A percentile compares a stretch with the other conserved stretches of the same genome.
Conservation (phyloP, 2,329 filamentous ascomycete genomes). For the Phialemoniopsis sp. region DNA sequence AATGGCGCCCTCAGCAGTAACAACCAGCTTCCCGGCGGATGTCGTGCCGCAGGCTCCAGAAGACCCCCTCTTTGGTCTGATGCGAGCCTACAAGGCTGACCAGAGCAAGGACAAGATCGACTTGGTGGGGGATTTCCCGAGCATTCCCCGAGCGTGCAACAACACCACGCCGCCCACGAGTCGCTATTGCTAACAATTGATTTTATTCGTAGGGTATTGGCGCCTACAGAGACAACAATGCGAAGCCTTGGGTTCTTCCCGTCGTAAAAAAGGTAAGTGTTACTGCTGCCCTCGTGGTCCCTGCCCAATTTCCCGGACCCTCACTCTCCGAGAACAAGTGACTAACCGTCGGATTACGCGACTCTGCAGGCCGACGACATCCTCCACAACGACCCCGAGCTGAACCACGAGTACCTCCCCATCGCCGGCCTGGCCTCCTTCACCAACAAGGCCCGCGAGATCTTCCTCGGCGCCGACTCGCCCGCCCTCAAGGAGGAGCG, state of each 20-base stretch:
- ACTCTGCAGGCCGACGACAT: slow-evolving; percentile 76
- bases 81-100: slow-evolving; percentile 83
- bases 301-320: background rate
- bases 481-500: slow-evolving; percentile 82
- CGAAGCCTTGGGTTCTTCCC: slow-evolving; percentile 95
- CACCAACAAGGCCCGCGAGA: slow-evolving; percentile 84
- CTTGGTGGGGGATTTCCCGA: slow-evolving; percentile 54
- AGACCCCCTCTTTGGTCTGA: slow-evolving; percentile 90
- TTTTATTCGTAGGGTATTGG: slow-evolving; percentile 60
- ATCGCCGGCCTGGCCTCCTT: slow-evolving; percentile 86
- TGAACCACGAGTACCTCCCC: slow-evolving; percentile 98
- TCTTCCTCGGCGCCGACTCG: slow-evolving; percentile 78
- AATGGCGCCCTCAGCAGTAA: slow-evolving; percentile 56
- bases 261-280: slow-evolving; percentile 86
- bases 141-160: slow-evolving; percentile 3
- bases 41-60: slow-evolving; percentile 86
- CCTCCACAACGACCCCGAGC: slow-evolving; percentile 79
- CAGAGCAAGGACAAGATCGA: slow-evolving; percentile 79
- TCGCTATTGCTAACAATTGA: slow-evolving; percentile 6
- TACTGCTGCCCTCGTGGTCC: background rate
- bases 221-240: slow-evolving; percentile 90
- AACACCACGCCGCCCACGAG: background rate
- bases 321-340: slow-evolving; percentile 1
- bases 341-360: slow-evolving; percentile 12
- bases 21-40: slow-evolving; percentile 70